Evolutionary conservation across 1,139 yeast genomes (phyloP), one percentile per base, ranked within the genome.

Genomic region (Hemisphaericaspora lyxosophila): DNA sequence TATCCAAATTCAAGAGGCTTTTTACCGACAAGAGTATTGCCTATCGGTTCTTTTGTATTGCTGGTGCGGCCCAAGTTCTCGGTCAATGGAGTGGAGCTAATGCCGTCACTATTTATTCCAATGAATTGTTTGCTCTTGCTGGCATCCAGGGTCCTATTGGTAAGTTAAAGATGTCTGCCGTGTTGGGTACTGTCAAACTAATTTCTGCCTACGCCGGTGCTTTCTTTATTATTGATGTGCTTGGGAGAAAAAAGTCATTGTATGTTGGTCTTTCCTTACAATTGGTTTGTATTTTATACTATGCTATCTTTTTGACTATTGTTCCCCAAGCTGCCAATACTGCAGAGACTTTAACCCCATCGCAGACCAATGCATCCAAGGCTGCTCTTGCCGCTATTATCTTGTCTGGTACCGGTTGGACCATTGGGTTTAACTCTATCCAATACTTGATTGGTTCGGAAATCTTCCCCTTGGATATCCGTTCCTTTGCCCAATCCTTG

Each of bases 31-130:
- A 53, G 44, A 67, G 69, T 33, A 62, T 65, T 44, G 60, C 68
- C 43, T 70, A 73, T 53, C 62, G 78, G 51, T 70, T 80, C 51
- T 55, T 75, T 29, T 55, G 51, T 18, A 57, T 74, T 30, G 64
- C 77, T 12, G 55, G 70, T 33, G 50, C 62, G 33, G 64, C 77
- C 14, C 80, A 78, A 48, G 43, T 80, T 33, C 62, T 80, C 39
- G 78, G 80, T 33, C 85, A 80, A 59, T 77, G 82, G 76, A 64
- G 78, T 32, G 85, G 85, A 35, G 80, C 83, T 18, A 79, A 78
- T 46, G 78, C 83, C 2, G 64, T 78, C 35, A 78, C 82, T n/a
- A 75, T 78, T 39, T 78, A 78, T 50, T 77, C 85, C 15, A 71
- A 80, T 15, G 75, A 75, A 42, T 64, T 80, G 41, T 78, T 80